These are phyloP conservation scores for Verticillium klebahnii DNA, from an alignment of 2,329 filamentous ascomycete genomes.

Conservation along the genomic window DNA sequence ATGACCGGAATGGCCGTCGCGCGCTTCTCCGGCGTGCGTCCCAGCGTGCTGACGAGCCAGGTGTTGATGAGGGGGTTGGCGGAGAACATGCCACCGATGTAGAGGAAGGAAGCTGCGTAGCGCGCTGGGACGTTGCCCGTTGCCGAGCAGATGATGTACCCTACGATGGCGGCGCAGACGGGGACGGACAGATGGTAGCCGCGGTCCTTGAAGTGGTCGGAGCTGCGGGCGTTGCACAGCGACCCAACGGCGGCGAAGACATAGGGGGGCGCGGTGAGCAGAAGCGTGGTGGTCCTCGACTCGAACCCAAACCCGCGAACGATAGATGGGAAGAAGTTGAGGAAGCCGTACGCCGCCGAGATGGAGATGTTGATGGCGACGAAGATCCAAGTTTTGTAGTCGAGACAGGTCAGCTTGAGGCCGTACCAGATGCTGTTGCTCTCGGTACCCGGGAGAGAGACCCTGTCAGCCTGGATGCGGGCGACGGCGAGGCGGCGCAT, in stretches of 20 bases:
- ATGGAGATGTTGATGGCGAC: constrained; percentile 20
- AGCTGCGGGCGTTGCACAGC: constrained; percentile 31
- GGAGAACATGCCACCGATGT: constrained; percentile 29
- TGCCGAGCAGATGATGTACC: constrained; percentile 24
- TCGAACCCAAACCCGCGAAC: constrained; percentile 48
- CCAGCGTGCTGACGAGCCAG: constrained; percentile 33
- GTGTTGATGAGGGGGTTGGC: constrained; percentile 39
- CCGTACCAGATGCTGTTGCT: constrained; percentile 33
- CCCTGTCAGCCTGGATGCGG: constrained; percentile 19
- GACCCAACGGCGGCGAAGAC: constrained; percentile 31
- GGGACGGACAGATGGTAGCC: constrained; percentile 38
- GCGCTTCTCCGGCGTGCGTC: constrained; percentile 42
- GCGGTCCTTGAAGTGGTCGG: constrained; percentile 40
- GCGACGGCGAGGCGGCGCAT: constrained; percentile 21
- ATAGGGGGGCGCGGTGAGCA: constrained; percentile 43
- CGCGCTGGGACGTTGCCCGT: constrained; percentile 22
- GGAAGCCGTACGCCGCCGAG: constrained; percentile 54
- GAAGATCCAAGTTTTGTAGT: constrained; percentile 20
- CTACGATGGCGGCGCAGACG: constrained; percentile 32
- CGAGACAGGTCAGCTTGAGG: constrained; percentile 16
- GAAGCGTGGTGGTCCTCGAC: constrained; percentile 30
- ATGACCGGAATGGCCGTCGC: constrained; percentile 34
- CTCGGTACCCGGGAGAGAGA: constrained; percentile 16
- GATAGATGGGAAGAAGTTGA: constrained; percentile 75
- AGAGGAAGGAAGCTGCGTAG: constrained; percentile 27